Conservation (phyloP, 2,329 filamentous ascomycete species). For the Nothomitra cinnamomea region DNA sequence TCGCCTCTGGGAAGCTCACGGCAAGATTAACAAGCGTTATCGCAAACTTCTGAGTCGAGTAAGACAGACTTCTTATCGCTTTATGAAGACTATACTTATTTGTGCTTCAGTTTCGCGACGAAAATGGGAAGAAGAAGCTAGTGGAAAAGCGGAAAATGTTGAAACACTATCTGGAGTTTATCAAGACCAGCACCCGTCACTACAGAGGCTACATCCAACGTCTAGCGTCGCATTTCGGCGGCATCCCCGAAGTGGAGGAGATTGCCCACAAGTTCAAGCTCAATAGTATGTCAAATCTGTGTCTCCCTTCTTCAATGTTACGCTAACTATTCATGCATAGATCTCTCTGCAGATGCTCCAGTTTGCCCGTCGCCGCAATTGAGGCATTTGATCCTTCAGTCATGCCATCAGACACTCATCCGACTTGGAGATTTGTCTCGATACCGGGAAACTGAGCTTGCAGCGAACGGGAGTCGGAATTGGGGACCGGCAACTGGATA, state of each 20-base stretch:
- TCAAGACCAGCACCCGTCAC: slow-evolving; percentile 76
- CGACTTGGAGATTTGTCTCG: slow-evolving; percentile 80
- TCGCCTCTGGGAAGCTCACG: slow-evolving; percentile 64
- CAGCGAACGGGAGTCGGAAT: slow-evolving; percentile 48
- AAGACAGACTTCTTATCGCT: slow-evolving; percentile 8
- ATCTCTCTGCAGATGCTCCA: slow-evolving; percentile 22
- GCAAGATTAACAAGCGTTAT: slow-evolving; percentile 61
- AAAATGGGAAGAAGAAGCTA: slow-evolving; percentile 32
- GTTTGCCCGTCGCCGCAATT: slow-evolving; percentile 32
- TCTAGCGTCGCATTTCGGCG: slow-evolving; percentile 43
- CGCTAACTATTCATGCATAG: background rate
- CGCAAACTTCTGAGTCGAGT: slow-evolving; percentile 47
- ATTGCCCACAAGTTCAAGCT: slow-evolving; percentile 35
- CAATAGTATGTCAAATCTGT: slow-evolving; percentile 22
- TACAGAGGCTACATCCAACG: slow-evolving; percentile 75
- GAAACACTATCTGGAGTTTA: slow-evolving; percentile 66
- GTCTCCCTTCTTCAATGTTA: background rate
- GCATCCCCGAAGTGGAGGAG: slow-evolving; percentile 39
- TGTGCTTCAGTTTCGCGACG: slow-evolving; percentile 29
- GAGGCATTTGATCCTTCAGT: slow-evolving; percentile 44
- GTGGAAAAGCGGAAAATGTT: slow-evolving; percentile 60
- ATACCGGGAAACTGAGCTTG: slow-evolving; percentile 61
- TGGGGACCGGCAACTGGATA: slow-evolving; percentile 70
- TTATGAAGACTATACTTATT: background rate
- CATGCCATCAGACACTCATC: slow-evolving; percentile 70